Evolutionary conservation across 2,329 filamentous ascomycete species (phyloP), one percentile per base, ranked within the genome.

Genomic region (Verticillium nonalfalfae): DNA sequence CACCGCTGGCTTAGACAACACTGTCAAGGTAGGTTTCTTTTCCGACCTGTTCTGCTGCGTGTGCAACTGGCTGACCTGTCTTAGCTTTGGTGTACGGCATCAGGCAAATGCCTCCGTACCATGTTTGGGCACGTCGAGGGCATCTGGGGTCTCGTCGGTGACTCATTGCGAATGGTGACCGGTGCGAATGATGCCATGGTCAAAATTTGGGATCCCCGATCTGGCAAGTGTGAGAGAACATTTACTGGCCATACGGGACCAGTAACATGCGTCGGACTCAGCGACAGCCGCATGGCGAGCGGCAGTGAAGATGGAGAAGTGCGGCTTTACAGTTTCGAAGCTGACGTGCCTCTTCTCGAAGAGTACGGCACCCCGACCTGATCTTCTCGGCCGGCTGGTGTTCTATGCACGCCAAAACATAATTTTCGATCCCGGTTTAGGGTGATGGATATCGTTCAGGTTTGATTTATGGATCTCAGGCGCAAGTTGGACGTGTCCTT

Each of bases 61-160:
- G 21, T 26, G 18, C n/a, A 9, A 34, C 4, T 15, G 11, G n/a
- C 57, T 59, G 31, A 59, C 31, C 21, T 7, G 13, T 2, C 31
- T 6, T 89, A 94, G 11, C 83, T 98, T 21, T 99, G 95, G 94
- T 92, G 97, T 72, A 90, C 93, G 1, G 85, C 84, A 5, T 90
- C 90, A 0, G 92, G 91, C 40, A 86, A 86, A 65, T 97, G 91
- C 69, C 82, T 97, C 38, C 90, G 92, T 64, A 96, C 92, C 36
- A 96, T 97, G 80, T 99, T 98, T 72, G 95, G 95, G 0, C 95
- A 99, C 70, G 85, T 99, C 26, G 95, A 99, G 74, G 95, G 95
- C 36, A 90, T 99, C 21, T 99, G 95, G 95, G 90, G 91, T 6
- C 81, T 99, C 2, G 91, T 90, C 0, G 94, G 91, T 3, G 94